phyloP scores from a whole-genome alignment of 2,329 filamentous ascomycete species.

The Fusarium napiforme region DNA sequence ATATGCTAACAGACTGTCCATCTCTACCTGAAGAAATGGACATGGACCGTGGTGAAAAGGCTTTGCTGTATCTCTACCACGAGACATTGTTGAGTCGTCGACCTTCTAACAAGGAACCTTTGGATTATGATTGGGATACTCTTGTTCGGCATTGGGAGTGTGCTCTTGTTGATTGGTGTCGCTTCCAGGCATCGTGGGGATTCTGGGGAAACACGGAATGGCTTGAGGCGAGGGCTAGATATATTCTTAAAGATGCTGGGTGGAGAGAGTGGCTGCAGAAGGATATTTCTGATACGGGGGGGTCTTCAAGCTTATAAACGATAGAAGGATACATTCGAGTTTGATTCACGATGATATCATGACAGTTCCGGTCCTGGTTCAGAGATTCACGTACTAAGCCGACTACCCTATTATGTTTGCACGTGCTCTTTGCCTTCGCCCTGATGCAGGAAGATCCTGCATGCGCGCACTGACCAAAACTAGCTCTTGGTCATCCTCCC shows the following conservation, averaged over 20 bases:
- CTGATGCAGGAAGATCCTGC: too few species aligned
- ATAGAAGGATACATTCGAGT: neutral
- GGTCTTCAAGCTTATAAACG: neutral
- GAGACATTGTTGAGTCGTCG: slow-evolving; percentile 45
- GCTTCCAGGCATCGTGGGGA: slow-evolving; percentile 70
- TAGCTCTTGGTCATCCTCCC: too few species aligned
- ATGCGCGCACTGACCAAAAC: too few species aligned
- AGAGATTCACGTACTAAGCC: too few species aligned
- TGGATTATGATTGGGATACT: slow-evolving; percentile 62
- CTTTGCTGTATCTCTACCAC: slow-evolving; percentile 63
- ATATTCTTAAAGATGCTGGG: slow-evolving; percentile 56
- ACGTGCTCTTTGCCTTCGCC: too few species aligned
- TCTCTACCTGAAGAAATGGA: slow-evolving; percentile 52
- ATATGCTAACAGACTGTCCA: slow-evolving; percentile 56
- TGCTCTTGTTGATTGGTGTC: slow-evolving; percentile 74
- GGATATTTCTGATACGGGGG: slow-evolving; percentile 1
- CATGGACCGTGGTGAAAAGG: slow-evolving; percentile 63
- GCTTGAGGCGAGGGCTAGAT: slow-evolving; percentile 65
- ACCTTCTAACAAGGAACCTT: neutral
- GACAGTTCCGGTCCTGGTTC: too few species aligned
- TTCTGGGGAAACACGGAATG: slow-evolving; percentile 70
- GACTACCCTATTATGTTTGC: too few species aligned
- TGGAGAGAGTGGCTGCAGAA: slow-evolving; percentile 59
- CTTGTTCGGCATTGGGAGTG: slow-evolving; percentile 73
- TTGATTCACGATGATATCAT: too few species aligned